Base-by-base conservation (phyloP, 1,284 basidiomycete species). In the Exobasidium cylindrosporum region DNA sequence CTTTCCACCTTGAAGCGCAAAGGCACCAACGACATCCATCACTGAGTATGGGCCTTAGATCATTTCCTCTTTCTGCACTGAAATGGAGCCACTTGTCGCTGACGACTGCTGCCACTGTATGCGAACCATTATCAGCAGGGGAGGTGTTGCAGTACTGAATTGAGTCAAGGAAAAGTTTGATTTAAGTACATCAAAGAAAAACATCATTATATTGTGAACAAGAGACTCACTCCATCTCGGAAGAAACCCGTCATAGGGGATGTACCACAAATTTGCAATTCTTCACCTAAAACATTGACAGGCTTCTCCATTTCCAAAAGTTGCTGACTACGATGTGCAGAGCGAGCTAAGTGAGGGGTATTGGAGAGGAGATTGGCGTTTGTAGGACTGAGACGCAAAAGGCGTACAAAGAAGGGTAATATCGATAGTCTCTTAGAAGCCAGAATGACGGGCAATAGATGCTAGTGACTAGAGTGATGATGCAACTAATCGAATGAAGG, bases 1-100 rank as follows among this genome's bases (percentile, higher is more conserved):
- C 88, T 65, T 90, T 73, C 72, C 72, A 73, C 11, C 72, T 58
- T 10, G 62, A 61, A 0, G 71, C 72, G 60, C 72, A 73, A 5
- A 73, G 65, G 32, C 72, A 74, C 72, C 72, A 74, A 1, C 63
- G 66, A 50, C 70, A 72, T 24, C 69, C 70, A 49, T 66, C 62
- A 11, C 57, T 67, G 5, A 74, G 62, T 23, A 74, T 70, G 2
- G 64, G 64, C 0, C 70, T 60, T 0, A 74, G 66, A 47, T 74
- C 70, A 61, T 74, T 74, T 28, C 72, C 72, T 43, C 69, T 67
- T 24, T 60, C 61, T 1, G 72, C 72, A n/a, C 67, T 69, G 47
- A 59, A 74, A 4, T 63, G 62, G 31, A 74, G 62, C 60, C 64
- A 74, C 24, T 63, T 56, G 32, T 70, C 62, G 13, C 65, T 64